Evolutionary conservation across 1,139 yeast species (phyloP), one percentile per base, ranked within the genome.

Genomic region (Candida dubliniensis): DNA sequence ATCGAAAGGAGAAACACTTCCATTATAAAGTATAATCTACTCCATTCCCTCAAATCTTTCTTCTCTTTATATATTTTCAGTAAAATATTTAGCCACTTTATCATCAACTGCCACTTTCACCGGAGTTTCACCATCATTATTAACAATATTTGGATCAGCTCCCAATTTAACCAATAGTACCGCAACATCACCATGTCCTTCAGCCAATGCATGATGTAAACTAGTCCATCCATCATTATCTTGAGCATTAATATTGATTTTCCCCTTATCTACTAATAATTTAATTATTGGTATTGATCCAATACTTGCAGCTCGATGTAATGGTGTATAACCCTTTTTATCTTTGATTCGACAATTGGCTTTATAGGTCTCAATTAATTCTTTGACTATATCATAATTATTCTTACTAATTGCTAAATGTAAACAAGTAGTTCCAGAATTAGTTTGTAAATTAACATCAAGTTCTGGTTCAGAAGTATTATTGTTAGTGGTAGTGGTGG

Each of bases 171-270:
- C 80, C 40, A 91, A 66, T 34, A 69, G 57, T 2, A 81, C 74
- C 0, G 87, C 96, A 8, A 81, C 79, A 47, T 88, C 96, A 2
- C 84, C 91, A 58, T 85, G 84, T 0, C 97, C 97, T 61, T 91
- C 99, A 0, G 96, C 93, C 44, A 87, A 66, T 0, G 98, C 96
- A 62, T 89, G 96, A 61, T 89, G 96, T 52, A 91, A 63, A 0
- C 96, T 82, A 0, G 96, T 87, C 91, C 95, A 88, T 0, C 96
- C 95, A 42, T 77, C 74, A 14, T 56, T 55, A 59, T 91, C 98
- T 35, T 78, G 76, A 4, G 82, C 73, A 57, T 89, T 87, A 25
- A 90, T 59, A 14, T 88, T 86, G 2, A 84, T 80, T 43, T 76
- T 76, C 10, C 79, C 77, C 8, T 71, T 66, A n/a, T 76, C 70